These are phyloP conservation scores for Globisporangium lucens DNA, from an alignment of 352 stramenopile species.

Conservation along the genomic window DNA sequence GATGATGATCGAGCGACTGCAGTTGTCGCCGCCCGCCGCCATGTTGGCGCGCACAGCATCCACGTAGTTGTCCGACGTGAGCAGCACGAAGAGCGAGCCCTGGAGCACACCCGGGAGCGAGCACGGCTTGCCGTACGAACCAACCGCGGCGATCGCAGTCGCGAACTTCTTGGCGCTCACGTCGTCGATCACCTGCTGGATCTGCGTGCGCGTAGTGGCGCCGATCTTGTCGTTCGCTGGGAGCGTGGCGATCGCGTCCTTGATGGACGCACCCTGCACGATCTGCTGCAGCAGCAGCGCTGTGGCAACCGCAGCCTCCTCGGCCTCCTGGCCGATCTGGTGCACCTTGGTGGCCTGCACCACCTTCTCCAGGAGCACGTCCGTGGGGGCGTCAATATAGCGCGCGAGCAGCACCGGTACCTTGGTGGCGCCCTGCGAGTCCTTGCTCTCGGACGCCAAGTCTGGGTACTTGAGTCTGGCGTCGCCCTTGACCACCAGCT, in stretches of 20 bases:
- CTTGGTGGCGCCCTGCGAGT: slow-evolving; percentile 63
- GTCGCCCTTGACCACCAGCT: slow-evolving; percentile 65
- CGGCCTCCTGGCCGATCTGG: slow-evolving; percentile 43
- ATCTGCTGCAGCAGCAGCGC: slow-evolving; percentile 54
- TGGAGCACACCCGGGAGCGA: slow-evolving; percentile 51
- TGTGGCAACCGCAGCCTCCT: slow-evolving; percentile 47
- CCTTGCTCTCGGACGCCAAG: slow-evolving; percentile 46
- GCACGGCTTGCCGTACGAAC: slow-evolving; percentile 59
- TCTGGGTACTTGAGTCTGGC: slow-evolving; percentile 54
- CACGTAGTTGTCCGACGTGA: slow-evolving; percentile 41
- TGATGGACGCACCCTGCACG: slow-evolving; percentile 33
- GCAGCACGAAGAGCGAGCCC: slow-evolving; percentile 53
- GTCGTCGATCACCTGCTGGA: slow-evolving; percentile 48
- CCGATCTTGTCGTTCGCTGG: slow-evolving; percentile 34
- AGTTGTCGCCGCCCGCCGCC: slow-evolving; percentile 64
- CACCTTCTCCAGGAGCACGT: slow-evolving; percentile 40
- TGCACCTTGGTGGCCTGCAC: slow-evolving; percentile 52
- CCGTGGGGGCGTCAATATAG: slow-evolving; percentile 31
- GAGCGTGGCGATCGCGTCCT: slow-evolving; percentile 36
- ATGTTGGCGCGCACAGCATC: slow-evolving; percentile 57
- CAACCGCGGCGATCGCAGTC: slow-evolving; percentile 42
- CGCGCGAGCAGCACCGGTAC: slow-evolving; percentile 47
- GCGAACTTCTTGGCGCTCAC: slow-evolving; percentile 38
- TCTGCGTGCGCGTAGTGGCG: slow-evolving; percentile 23
- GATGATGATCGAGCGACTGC: slow-evolving; percentile 61